A percentile compares a stretch with the other conserved stretches of the same genome.
phyloP scores from a whole-genome alignment of 2,329 filamentous ascomycete species.

The Aspergillus aculeatinus region DNA sequence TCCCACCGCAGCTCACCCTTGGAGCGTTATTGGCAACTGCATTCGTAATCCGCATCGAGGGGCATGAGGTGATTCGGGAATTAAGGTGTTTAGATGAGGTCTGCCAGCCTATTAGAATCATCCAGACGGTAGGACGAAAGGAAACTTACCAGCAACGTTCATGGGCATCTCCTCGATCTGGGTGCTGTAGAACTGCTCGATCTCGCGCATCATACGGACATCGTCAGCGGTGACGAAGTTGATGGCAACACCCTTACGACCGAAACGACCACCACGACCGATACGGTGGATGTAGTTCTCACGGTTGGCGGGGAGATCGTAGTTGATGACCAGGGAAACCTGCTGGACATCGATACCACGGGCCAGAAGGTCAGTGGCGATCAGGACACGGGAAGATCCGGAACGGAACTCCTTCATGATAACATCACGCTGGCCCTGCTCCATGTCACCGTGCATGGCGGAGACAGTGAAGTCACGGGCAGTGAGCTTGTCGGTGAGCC shows the following conservation, averaged over 20 bases:
- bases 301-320: conserved; percentile 96
- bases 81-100: conserved; percentile 45
- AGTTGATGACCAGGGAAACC: conserved; percentile 99
- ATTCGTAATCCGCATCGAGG: conserved; percentile 38
- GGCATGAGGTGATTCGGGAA: conserved; percentile 29
- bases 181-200: conserved; percentile 99
- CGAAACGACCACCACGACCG: conserved; percentile 98
- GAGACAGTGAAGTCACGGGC: conserved; percentile 98
- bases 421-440: conserved; percentile 93
- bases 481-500: conserved; percentile 99
- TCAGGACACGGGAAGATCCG: conserved; percentile 96
- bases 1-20: conserved; percentile 29
- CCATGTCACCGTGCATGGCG: conserved; percentile 99
- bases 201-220: conserved; percentile 99
- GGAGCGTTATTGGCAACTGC: conserved; percentile 33
- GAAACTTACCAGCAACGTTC: conserved; percentile 66
- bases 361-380: conserved; percentile 94
- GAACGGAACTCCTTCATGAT: conserved; percentile 99
- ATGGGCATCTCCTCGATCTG: conserved; percentile 99
- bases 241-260: conserved; percentile 99
- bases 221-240: conserved; percentile 99
- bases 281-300: conserved; percentile 99
- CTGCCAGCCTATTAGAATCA: conserved; percentile 22
- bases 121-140: neutral
- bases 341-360: conserved; percentile 99